Evolutionary conservation across 2,329 filamentous ascomycete species (phyloP), one percentile per base, ranked within the genome.

Genomic region (Colletotrichum euphorbiae): DNA sequence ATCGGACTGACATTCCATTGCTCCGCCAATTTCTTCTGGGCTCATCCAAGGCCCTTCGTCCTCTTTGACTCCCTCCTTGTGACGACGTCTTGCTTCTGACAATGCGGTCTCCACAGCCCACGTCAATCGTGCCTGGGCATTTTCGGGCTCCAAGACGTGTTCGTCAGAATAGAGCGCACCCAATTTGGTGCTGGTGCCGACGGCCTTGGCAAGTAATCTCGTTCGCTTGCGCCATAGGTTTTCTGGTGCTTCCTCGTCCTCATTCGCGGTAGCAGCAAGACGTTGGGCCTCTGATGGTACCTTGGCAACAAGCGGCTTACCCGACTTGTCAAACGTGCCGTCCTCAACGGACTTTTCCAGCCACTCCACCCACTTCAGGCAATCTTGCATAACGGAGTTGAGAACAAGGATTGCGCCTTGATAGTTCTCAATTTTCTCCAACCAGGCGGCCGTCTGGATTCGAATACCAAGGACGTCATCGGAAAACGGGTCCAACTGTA

Each of bases 401-500:
- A 98, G 81, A 4, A 97, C 89, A 56, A 93, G 87, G 65, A 93
- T 90, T 0, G 94, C 89, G 65, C 90, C 87, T 21, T 87, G 84
- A 74, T 90, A 90, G 73, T 91, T 88, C 36, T 90, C 85, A 15
- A 93, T 87, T 75, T 91, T 90, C 79, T 98, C 93, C 70, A 97
- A 85, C 84, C 97, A 89, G 9, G 86, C 85, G 1, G 93, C 90
- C 8, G 97, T 84, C 76, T 94, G 90, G 57, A 98, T 90, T 75
- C 94, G 93, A 59, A 98, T 90, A 8, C 96, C 96, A 72, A 98
- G 85, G 38, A 98, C 90, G 77, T 98, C 94, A 73, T 98, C 92
- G 4, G 92, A 94, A 77, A 94, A 97, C 0, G 93, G 93, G 75
- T 98, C 93, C 82, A 99, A 88, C 0, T 90, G 89, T 57, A 91